Evolutionary conservation across 2,329 filamentous ascomycete genomes (phyloP).

Genomic region (Mycocentrospora acerina): DNA sequence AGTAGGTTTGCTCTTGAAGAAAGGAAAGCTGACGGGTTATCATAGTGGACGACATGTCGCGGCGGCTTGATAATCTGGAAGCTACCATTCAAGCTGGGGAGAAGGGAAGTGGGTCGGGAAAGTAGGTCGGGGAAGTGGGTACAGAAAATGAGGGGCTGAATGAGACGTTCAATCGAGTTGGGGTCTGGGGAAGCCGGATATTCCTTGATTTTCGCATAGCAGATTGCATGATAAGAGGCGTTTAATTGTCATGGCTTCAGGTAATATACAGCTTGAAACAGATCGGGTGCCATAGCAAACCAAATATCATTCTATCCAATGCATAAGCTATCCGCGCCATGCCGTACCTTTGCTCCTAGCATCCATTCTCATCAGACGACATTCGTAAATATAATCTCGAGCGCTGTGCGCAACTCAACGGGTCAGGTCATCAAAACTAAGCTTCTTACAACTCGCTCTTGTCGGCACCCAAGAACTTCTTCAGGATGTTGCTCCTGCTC

Average conservation of each 20-base stretch:
- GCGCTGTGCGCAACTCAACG: background rate
- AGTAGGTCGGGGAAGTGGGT: conserved; percentile 9
- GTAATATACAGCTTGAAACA: too few relatives aligned
- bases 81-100: conserved; percentile 64
- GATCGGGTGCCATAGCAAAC: too few relatives aligned
- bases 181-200: too few relatives aligned
- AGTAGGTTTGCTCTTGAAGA: conserved; percentile 56
- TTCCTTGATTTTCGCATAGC: too few relatives aligned
- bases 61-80: conserved; percentile 81
- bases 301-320: conserved; percentile 12
- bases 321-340: conserved; percentile 8
- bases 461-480: conserved; percentile 66
- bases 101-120: conserved; percentile 32
- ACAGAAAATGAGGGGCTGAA: background rate
- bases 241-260: too few relatives aligned
- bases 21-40: background rate
- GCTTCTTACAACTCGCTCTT: conserved; percentile 72
- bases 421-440: background rate
- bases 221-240: too few relatives aligned
- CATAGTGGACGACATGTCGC: conserved; percentile 90
- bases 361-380: background rate
- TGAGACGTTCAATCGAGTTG: too few relatives aligned
- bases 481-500: conserved; percentile 83
- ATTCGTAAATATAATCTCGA: background rate
- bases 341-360: background rate